Percentiles rank a stretch among this genome's conserved stretches.
phyloP scores from a whole-genome alignment of 305 asterid species.

The Fraxinus ornus region DNA sequence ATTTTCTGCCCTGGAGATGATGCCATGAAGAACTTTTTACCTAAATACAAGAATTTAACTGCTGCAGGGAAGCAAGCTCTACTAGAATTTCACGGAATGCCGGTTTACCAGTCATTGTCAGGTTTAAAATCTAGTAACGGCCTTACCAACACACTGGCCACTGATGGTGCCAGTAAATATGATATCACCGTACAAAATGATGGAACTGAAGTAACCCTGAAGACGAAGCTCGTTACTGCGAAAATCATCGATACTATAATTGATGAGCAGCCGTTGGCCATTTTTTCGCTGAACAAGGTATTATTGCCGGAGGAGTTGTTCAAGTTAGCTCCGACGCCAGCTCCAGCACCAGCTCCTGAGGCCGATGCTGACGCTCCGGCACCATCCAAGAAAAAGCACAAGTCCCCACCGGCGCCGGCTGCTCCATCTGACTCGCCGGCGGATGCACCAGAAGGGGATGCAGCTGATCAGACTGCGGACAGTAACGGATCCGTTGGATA shows the following conservation, averaged over 20 bases:
- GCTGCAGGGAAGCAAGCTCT: slow-evolving; percentile 51
- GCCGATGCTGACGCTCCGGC: slow-evolving; percentile 56
- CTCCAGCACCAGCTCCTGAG: slow-evolving; percentile 53
- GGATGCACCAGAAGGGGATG: slow-evolving; percentile 67
- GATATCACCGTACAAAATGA: slow-evolving; percentile 69
- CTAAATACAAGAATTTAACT: slow-evolving; percentile 61
- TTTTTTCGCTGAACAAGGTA: slow-evolving; percentile 63
- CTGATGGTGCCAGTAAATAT: slow-evolving; percentile 61
- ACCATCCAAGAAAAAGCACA: slow-evolving; percentile 53
- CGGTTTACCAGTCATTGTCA: slow-evolving; percentile 55
- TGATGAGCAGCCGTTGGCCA: slow-evolving; percentile 65
- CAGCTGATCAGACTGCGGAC: slow-evolving; percentile 52
- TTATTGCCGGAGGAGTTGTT: slow-evolving; percentile 67
- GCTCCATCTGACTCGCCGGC: slow-evolving; percentile 65
- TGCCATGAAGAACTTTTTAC: slow-evolving; percentile 66
- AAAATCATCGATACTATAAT: slow-evolving; percentile 51
- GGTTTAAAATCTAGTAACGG: slow-evolving; percentile 71
- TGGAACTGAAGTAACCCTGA: slow-evolving; percentile 63
- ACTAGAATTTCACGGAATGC: slow-evolving; percentile 73
- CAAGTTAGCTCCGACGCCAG: slow-evolving; percentile 51
- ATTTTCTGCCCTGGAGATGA: slow-evolving; percentile 85
- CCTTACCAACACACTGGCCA: slow-evolving; percentile 55
- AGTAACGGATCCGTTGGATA: slow-evolving; percentile 39
- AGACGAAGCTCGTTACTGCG: slow-evolving; percentile 65
- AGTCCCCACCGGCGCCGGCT: slow-evolving; percentile 58